Percentiles rank a stretch among this genome's conserved stretches.
Evolutionary conservation across 2,329 filamentous ascomycete genomes (phyloP).

Genomic region (Basipetospora chlamydospora): DNA sequence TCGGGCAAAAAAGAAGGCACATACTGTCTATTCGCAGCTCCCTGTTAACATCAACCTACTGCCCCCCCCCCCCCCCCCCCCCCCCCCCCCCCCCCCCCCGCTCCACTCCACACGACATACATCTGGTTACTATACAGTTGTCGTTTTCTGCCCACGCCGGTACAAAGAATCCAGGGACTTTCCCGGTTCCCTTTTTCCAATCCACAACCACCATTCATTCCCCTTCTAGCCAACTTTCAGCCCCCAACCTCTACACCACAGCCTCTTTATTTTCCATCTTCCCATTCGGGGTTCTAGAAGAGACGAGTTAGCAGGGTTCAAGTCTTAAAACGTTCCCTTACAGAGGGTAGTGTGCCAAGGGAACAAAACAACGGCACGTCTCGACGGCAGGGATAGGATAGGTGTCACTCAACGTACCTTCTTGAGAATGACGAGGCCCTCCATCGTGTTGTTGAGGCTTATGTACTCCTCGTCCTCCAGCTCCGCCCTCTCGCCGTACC

Average conservation of each 20-base stretch:
- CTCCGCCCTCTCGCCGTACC: slow-evolving; percentile 92
- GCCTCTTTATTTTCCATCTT: slow-evolving; percentile 3
- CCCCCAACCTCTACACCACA: neutral
- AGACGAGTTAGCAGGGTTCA: neutral
- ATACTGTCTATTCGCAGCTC: no score
- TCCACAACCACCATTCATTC: neutral
- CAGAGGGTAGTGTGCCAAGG: no score
- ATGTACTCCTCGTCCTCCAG: slow-evolving; percentile 97
- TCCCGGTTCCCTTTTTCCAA: no score
- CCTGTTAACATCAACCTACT: neutral
- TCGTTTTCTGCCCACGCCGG: neutral
- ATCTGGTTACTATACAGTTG: slow-evolving; percentile 1
- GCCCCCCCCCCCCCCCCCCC: neutral
- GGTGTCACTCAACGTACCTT: slow-evolving; percentile 54
- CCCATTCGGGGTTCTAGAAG: slow-evolving; percentile 6
- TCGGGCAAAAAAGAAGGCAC: no score
- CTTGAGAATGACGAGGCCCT: slow-evolving; percentile 88
- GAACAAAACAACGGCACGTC: no score
- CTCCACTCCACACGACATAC: neutral
- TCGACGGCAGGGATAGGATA: neutral
- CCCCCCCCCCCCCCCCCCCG: no score
- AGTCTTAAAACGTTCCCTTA: no score
- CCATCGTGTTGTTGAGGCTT: slow-evolving; percentile 75
- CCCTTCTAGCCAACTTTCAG: neutral
- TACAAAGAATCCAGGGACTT: neutral